A percentile compares a stretch with the other conserved stretches of the same genome.
phyloP scores from a whole-genome alignment of 352 stramenopile species.

The Pythium coloratum region DNA sequence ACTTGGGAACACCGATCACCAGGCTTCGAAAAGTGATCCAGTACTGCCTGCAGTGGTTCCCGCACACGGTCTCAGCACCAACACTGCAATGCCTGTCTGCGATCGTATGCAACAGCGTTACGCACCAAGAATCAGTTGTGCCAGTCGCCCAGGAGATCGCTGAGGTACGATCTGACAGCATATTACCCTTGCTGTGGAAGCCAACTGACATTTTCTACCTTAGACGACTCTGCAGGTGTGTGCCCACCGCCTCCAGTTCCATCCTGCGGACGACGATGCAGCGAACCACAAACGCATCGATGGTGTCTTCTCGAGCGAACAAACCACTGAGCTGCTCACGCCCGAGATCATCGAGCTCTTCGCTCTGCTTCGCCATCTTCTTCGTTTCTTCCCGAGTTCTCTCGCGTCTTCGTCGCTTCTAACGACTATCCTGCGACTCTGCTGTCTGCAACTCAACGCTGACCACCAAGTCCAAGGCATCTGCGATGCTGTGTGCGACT shows the following conservation, averaged over 20 bases:
- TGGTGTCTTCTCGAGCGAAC: slow-evolving; percentile 33
- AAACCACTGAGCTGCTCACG: slow-evolving; percentile 40
- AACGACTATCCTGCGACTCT: slow-evolving; percentile 41
- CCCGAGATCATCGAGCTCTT: slow-evolving; percentile 59
- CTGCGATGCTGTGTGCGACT: slow-evolving; percentile 64
- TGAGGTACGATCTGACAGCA: slow-evolving; percentile 9
- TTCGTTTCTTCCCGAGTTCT: slow-evolving; percentile 45
- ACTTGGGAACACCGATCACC: neutral
- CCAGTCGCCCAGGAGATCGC: slow-evolving; percentile 15
- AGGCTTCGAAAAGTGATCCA: slow-evolving; percentile 13
- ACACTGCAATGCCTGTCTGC: slow-evolving; percentile 23
- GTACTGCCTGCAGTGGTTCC: slow-evolving; percentile 24
- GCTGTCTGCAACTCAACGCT: slow-evolving; percentile 46
- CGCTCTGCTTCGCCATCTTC: slow-evolving; percentile 35
- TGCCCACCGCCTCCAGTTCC: slow-evolving; percentile 47
- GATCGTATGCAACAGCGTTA: slow-evolving; percentile 10
- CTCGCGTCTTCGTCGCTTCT: slow-evolving; percentile 27
- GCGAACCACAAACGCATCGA: slow-evolving; percentile 34
- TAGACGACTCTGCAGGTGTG: slow-evolving; percentile 31
- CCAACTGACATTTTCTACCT: neutral
- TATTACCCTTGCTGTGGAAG: neutral
- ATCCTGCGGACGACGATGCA: slow-evolving; percentile 16
- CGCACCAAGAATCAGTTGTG: slow-evolving; percentile 6
- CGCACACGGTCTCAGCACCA: slow-evolving; percentile 2
- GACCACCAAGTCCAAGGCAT: slow-evolving; percentile 74